Percentiles rank a stretch among this genome's conserved stretches.
Evolutionary conservation across 805 yeast genomes (phyloP).

Genomic region (Cyberlindnera euphorbiae): DNA sequence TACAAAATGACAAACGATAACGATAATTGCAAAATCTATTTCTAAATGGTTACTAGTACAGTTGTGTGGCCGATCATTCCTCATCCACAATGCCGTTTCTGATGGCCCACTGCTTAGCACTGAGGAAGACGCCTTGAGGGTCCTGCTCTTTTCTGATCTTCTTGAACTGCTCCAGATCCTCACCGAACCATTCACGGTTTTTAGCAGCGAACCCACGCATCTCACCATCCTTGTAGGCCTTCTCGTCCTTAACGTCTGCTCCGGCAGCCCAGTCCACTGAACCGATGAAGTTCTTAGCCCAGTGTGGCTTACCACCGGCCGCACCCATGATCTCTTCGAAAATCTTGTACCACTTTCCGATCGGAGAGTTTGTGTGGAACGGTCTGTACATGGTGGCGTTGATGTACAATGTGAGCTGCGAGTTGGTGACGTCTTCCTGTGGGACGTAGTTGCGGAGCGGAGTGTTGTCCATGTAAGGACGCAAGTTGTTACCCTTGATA

Average conservation of each 20-base stretch:
- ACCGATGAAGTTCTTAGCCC: conserved; percentile 96
- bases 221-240: conserved; percentile 50
- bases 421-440: conserved; percentile 44
- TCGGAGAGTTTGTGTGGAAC: conserved; percentile 68
- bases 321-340: conserved; percentile 75
- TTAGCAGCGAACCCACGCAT: conserved; percentile 76
- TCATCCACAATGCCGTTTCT: conserved; percentile 60
- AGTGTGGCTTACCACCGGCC: conserved; percentile 92
- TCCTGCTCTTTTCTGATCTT: conserved; percentile 62
- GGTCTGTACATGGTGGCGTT: conserved; percentile 97
- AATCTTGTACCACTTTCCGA: conserved; percentile 74
- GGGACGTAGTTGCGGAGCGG: conserved; percentile 61
- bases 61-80: too few species aligned
- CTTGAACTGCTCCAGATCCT: conserved; percentile 57
- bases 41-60: too few species aligned
- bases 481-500: conserved; percentile 73
- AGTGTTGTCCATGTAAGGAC: conserved; percentile 79
- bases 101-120: conserved; percentile 74
- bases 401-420: conserved; percentile 77
- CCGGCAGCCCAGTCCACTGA: conserved; percentile 31
- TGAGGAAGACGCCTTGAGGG: conserved; percentile 76
- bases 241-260: conserved; percentile 29
- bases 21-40: too few species aligned
- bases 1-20: too few species aligned
- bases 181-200: conserved; percentile 77